Evolutionary conservation across 176 grass and related monocot species (phyloP).

Genomic region (Triticum timopheevii): DNA sequence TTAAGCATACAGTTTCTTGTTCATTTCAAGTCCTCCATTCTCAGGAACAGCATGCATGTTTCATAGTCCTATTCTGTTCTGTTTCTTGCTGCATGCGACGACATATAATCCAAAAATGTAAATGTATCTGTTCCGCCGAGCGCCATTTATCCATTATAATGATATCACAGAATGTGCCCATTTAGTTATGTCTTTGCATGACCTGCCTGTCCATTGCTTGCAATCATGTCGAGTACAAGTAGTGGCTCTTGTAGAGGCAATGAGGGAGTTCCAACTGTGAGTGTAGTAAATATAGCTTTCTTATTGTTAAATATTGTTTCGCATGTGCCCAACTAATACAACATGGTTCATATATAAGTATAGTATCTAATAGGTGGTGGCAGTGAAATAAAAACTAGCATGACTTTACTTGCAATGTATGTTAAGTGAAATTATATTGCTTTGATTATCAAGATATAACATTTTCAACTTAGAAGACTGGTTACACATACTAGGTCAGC

Average conservation of each 20-base stretch:
- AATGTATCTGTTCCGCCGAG: not conserved
- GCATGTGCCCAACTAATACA: not conserved
- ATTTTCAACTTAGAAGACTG: not conserved
- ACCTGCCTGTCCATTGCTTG: not conserved
- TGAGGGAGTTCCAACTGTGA: not conserved
- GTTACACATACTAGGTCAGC: not conserved
- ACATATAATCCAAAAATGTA: not conserved
- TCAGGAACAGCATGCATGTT: not conserved
- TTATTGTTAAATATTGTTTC: not conserved
- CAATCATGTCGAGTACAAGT: not conserved
- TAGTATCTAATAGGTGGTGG: not conserved
- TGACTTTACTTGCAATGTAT: not conserved
- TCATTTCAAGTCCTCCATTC: slow-evolving; percentile 3
- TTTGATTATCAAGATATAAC: not conserved
- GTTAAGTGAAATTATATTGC: not conserved
- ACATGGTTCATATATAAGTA: not conserved
- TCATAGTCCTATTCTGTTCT: not conserved
- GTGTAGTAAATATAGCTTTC: not conserved
- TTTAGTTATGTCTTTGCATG: slow-evolving; percentile 1
- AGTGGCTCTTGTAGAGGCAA: not conserved
- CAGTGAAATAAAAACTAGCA: not conserved
- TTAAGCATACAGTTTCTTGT: slow-evolving; percentile 13
- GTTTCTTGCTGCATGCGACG: not conserved
- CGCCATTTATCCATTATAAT: not conserved
- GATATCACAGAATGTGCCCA: not conserved